Percentiles rank a stretch among this genome's conserved stretches.
These are phyloP conservation scores for Microbotryum silenes-acaulis DNA, from an alignment of 1,284 basidiomycete genomes.

Conservation along the genomic window DNA sequence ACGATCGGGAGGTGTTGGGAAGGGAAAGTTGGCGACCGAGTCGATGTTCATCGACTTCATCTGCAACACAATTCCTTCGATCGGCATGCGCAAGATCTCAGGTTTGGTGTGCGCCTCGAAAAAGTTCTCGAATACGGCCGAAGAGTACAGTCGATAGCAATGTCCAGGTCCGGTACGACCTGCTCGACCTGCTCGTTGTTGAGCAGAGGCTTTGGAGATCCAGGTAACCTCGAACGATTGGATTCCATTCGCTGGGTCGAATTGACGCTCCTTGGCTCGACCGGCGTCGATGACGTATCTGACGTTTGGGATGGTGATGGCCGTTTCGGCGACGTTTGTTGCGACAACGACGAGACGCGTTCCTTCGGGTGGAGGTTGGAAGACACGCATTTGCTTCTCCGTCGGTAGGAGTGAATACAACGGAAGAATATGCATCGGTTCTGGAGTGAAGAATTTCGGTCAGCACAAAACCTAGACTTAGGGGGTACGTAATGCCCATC, in stretches of 20 bases:
- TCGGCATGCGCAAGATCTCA: conserved; percentile 91
- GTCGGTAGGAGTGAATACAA: conserved; percentile 64
- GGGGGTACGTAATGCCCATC: not conserved
- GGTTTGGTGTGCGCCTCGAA: conserved; percentile 80
- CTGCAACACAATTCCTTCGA: conserved; percentile 92
- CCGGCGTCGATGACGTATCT: conserved; percentile 69
- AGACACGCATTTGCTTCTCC: conserved; percentile 67
- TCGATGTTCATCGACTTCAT: conserved; percentile 99
- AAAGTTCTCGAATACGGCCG: conserved; percentile 79
- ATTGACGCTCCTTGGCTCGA: conserved; percentile 69
- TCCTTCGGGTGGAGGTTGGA: conserved; percentile 56
- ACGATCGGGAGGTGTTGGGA: conserved; percentile 93
- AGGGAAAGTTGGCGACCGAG: conserved; percentile 92
- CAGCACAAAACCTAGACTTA: not conserved
- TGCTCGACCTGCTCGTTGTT: conserved; percentile 64
- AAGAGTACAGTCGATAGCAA: conserved; percentile 66
- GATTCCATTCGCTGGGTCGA: conserved; percentile 55
- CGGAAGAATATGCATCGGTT: conserved; percentile 62
- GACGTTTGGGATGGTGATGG: conserved; percentile 67
- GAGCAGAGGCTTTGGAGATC: conserved; percentile 67
- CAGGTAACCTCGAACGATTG: conserved; percentile 65
- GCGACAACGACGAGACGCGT: conserved; percentile 62
- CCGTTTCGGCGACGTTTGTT: conserved; percentile 72
- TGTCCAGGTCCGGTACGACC: conserved; percentile 71
- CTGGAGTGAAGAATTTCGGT: conserved; percentile 38